Evolutionary conservation across 371 early-diverging fungal genomes (phyloP), one percentile per base, ranked within the genome.

Genomic region (Fennellomyces sp.): DNA sequence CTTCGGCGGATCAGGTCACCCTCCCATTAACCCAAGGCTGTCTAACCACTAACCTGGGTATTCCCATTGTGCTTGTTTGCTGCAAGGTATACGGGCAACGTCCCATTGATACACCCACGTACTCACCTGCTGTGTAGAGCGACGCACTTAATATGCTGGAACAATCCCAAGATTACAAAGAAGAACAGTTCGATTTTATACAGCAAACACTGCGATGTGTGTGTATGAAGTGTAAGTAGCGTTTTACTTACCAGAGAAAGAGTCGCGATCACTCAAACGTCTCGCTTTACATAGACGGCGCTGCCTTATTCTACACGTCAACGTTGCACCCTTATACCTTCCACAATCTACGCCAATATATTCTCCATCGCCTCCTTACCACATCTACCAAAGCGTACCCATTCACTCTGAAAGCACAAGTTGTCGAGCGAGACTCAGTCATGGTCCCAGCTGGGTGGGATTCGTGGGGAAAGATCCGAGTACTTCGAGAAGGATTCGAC

Each of bases 381-480:
- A 81, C 74, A 30, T 51, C 68, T 47, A 70, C 69, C 38, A 82
- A 74, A 64, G 38, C 80, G 23, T 80, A 78, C 35, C 71, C 73
- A 21, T 95, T 91, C 76, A 80, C 79, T 29, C 61, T 79, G 29
- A 85, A 87, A 13, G 90, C 94, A 2, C 89, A 93, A 49, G 88
- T 93, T 3, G 88, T 96, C 25, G 97, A 97, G 58, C 87, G 96
- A 23, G 94, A 94, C 61, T 81, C 82, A 17, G 92, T 95, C 15
- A 77, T 93, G 70, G 91, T 97, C 19, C 97, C 97, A 5, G 76
- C 92, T 27, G 97, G 97, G 15, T 97, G 97, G 97, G 97, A 97
- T 67, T 89, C 93, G 38, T 91, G 88, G 85, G 90, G 91, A 21
- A 94, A 94, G 68, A 93, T 97, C 54, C 78, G 84, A 25, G 84